phyloP scores from a whole-genome alignment of 768 basidiomycete genomes.

The Chalciporus pseudorubinellus region DNA sequence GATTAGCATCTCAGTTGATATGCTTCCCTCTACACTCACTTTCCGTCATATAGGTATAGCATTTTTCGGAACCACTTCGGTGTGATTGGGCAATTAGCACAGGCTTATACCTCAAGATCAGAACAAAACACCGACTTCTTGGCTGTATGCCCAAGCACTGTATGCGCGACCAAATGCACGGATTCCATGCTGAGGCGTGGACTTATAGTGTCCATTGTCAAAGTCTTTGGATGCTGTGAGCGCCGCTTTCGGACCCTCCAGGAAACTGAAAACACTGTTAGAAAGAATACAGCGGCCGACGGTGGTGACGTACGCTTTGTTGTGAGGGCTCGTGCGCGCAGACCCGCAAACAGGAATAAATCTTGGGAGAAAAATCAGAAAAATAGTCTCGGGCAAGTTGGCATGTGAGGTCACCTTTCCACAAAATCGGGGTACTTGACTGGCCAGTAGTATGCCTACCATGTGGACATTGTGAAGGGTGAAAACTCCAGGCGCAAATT shows the following conservation, averaged over 20 bases:
- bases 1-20: neutral
- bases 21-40: slow-evolving; percentile 24
- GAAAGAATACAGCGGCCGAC: neutral
- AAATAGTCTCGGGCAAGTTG: neutral
- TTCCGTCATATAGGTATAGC: slow-evolving; percentile 41
- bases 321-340: slow-evolving; percentile 54
- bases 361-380: slow-evolving; percentile 28
- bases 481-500: neutral
- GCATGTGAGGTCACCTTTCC: slow-evolving; percentile 36
- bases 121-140: slow-evolving; percentile 38
- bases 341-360: slow-evolving; percentile 52
- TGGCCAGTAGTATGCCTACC: slow-evolving; percentile 55
- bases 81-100: neutral
- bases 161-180: slow-evolving; percentile 57
- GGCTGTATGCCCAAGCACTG: slow-evolving; percentile 59
- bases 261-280: slow-evolving; percentile 38
- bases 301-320: slow-evolving; percentile 43
- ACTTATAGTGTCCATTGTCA: slow-evolving; percentile 49
- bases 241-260: slow-evolving; percentile 60
- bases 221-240: slow-evolving; percentile 54
- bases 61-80: slow-evolving; percentile 54
- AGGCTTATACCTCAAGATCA: neutral
- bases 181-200: slow-evolving; percentile 45
- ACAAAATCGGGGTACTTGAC: slow-evolving; percentile 55
- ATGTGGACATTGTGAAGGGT: neutral